A percentile compares a stretch with the other conserved stretches of the same genome.
Evolutionary conservation across 352 stramenopile species (phyloP).

Genomic region (Globisporangium sylvaticum): DNA sequence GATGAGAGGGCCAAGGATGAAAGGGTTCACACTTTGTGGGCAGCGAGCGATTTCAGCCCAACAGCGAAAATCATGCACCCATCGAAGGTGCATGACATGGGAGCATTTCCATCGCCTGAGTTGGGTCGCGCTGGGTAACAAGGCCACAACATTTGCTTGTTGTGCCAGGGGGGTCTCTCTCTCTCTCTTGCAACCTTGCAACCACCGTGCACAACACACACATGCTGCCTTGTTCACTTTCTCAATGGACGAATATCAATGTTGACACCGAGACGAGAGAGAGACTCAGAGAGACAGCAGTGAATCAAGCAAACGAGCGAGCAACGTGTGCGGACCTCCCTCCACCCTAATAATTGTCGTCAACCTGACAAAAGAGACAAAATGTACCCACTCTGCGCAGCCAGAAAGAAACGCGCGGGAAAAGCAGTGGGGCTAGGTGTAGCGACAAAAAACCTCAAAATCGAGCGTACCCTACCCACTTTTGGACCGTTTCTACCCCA

Average conservation of each 20-base stretch:
- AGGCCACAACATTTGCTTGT: not conserved
- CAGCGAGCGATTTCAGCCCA: not conserved
- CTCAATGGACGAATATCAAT: not conserved
- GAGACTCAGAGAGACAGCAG: not conserved
- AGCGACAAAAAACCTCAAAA: not conserved
- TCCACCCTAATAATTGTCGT: not conserved
- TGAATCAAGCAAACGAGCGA: not conserved
- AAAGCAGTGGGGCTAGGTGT: not conserved
- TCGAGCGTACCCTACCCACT: not conserved
- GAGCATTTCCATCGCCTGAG: not conserved
- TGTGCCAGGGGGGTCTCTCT: not conserved
- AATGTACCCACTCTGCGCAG: conserved; percentile 8
- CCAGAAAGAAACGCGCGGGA: not conserved
- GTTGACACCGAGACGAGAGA: not conserved
- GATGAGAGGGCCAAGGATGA: not conserved
- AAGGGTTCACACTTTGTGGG: not conserved
- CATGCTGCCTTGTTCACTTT: not conserved
- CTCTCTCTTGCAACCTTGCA: no score
- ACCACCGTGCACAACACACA: no score
- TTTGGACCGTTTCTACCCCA: not conserved
- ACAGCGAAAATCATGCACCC: not conserved
- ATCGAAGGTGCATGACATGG: not conserved
- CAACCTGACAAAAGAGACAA: not conserved
- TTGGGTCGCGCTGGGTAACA: not conserved
- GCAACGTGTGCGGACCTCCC: not conserved